Conservation (phyloP, 1,284 basidiomycete species). For the Austroboletus rostrupii region DNA sequence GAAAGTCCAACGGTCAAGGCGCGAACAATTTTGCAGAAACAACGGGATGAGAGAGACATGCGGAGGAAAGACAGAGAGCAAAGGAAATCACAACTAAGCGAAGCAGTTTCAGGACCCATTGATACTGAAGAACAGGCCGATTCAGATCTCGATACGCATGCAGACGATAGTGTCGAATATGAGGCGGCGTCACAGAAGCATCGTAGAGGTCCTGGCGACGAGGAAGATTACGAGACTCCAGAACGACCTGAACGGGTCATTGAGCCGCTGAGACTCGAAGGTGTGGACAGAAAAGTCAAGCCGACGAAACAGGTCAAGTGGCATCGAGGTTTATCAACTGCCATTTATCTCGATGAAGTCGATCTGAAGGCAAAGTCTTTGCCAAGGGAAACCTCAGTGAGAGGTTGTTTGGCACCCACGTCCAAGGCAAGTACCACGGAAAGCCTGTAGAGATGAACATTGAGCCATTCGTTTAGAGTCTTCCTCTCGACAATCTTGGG, state of each 20-base stretch:
- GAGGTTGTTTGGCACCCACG: conserved; percentile 62
- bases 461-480: conserved; percentile 39
- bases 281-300: conserved; percentile 33
- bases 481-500: conserved; percentile 70
- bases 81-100: conserved; percentile 51
- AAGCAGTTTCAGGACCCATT: conserved; percentile 29
- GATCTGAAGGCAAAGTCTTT: conserved; percentile 45
- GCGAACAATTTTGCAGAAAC: conserved; percentile 65
- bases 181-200: conserved; percentile 40
- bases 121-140: conserved; percentile 30
- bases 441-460: conserved; percentile 1
- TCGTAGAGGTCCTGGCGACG: conserved; percentile 69
- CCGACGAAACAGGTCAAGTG: conserved; percentile 68
- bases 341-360: conserved; percentile 58
- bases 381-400: conserved; percentile 42
- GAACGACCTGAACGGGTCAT: conserved; percentile 37
- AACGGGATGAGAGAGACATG: conserved; percentile 62
- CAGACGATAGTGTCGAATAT: conserved; percentile 32
- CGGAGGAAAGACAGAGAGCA: conserved; percentile 65
- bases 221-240: conserved; percentile 76
- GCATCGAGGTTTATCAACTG: conserved; percentile 67
- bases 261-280: conserved; percentile 37
- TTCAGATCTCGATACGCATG: conserved; percentile 21
- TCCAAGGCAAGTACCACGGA: conserved; percentile 52
- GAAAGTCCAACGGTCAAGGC: conserved; percentile 77